Evolutionary conservation across 805 yeast species (phyloP).

Genomic region (Suhomyces sp.): DNA sequence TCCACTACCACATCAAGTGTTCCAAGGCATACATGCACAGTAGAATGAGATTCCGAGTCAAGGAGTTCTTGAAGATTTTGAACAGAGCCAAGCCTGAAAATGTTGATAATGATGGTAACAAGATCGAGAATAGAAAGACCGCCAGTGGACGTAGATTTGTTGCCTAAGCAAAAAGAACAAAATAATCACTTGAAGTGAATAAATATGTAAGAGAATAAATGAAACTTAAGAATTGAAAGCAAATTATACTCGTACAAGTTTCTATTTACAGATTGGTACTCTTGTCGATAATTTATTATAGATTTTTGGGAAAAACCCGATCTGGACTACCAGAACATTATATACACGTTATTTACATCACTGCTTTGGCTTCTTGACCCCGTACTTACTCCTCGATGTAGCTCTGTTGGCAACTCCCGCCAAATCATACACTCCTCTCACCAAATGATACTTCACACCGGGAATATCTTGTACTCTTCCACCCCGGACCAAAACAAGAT

Average conservation of each 20-base stretch:
- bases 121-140: slow-evolving; percentile 55
- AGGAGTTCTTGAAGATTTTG: slow-evolving; percentile 89
- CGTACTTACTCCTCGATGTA: slow-evolving; percentile 89
- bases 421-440: slow-evolving; percentile 90
- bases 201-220: background rate
- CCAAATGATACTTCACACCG: slow-evolving; percentile 92
- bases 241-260: no score
- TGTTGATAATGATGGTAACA: slow-evolving; percentile 62
- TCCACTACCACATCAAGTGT: slow-evolving; percentile 98
- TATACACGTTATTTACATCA: slow-evolving; percentile 4
- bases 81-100: slow-evolving; percentile 96
- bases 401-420: slow-evolving; percentile 93
- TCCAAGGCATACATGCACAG: slow-evolving; percentile 98
- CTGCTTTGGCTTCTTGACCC: slow-evolving; percentile 76
- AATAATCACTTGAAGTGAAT: no score
- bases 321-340: background rate
- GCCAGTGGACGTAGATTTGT: slow-evolving; percentile 72
- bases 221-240: background rate
- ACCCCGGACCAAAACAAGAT: slow-evolving; percentile 95
- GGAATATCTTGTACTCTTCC: slow-evolving; percentile 98
- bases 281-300: no score
- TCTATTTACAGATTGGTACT: no score
- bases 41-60: slow-evolving; percentile 95
- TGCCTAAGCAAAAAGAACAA: slow-evolving; percentile 3
- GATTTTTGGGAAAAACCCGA: no score